Conservation (phyloP, 148 eudicot genomes). For the Fagopyrum esculentum region DNA sequence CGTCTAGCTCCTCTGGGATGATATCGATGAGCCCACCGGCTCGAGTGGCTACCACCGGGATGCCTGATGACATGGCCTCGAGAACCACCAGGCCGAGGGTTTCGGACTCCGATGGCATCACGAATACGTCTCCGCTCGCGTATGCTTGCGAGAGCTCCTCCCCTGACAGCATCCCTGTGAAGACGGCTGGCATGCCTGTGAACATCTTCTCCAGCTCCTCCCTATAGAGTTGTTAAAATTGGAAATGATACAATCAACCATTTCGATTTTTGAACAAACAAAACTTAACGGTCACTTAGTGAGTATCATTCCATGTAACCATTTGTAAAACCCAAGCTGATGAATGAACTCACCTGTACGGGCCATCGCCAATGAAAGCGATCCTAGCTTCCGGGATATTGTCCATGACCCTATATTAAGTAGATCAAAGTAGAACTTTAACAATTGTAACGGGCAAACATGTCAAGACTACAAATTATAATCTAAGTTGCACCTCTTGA, state of each 20-base stretch:
- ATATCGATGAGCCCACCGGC: conserved; percentile 95
- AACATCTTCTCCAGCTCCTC: conserved; percentile 63
- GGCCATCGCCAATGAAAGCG: conserved; percentile 91
- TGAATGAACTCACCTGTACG: conserved; percentile 46
- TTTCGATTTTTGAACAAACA: too few species aligned
- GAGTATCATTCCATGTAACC: too few species aligned
- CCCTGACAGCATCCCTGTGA: conserved; percentile 80
- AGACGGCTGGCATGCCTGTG: conserved; percentile 76
- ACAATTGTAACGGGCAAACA: neutral
- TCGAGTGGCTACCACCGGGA: conserved; percentile 90
- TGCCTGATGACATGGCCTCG: conserved; percentile 95
- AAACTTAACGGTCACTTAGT: neutral
- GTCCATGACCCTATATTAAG: conserved; percentile 70
- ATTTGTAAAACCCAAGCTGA: neutral
- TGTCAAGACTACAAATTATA: neutral
- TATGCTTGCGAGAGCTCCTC: conserved; percentile 95
- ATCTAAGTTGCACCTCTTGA: conserved; percentile 26
- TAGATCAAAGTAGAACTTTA: neutral
- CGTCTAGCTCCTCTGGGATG: conserved; percentile 67
- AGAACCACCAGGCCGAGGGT: conserved; percentile 79
- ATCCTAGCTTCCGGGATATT: conserved; percentile 77
- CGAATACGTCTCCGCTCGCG: conserved; percentile 84
- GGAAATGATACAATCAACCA: neutral
- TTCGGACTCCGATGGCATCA: conserved; percentile 97
- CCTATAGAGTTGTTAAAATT: conserved; percentile 19